Evolutionary conservation across 2,329 filamentous ascomycete genomes (phyloP).

Genomic region (Fusarium xyrophilum): DNA sequence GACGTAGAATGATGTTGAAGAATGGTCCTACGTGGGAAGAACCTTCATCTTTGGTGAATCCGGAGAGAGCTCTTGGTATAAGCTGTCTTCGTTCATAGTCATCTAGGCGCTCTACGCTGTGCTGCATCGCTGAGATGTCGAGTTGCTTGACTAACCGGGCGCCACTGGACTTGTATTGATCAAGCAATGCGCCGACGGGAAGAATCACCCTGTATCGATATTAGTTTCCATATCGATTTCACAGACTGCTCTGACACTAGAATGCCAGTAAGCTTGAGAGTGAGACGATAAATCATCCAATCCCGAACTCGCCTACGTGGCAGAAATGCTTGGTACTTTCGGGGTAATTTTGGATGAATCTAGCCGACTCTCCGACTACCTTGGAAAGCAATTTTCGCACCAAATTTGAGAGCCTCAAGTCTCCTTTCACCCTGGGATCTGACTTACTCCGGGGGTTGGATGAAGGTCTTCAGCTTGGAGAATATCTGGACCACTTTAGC

Average conservation of each 20-base stretch:
- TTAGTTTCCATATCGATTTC: conserved; percentile 8
- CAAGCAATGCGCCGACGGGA: conserved; percentile 81
- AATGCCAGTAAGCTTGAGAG: neutral
- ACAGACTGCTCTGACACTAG: neutral
- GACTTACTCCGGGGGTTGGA: conserved; percentile 54
- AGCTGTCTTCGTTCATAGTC: conserved; percentile 71
- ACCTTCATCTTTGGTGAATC: conserved; percentile 45
- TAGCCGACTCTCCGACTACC: neutral
- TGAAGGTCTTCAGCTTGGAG: conserved; percentile 61
- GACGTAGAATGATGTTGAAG: conserved; percentile 82
- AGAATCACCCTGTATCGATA: conserved; percentile 66
- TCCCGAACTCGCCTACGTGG: neutral
- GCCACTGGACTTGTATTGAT: conserved; percentile 83
- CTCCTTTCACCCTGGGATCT: neutral
- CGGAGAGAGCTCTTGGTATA: conserved; percentile 61
- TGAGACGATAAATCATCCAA: neutral
- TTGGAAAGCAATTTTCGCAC: neutral
- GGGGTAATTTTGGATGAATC: neutral
- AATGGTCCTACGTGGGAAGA: conserved; percentile 59
- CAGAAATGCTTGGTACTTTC: neutral
- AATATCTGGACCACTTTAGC: conserved; percentile 69
- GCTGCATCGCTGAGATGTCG: conserved; percentile 87
- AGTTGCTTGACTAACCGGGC: conserved; percentile 83
- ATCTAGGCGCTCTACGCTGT: conserved; percentile 67
- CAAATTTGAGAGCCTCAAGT: neutral